Conservation (phyloP, 1,139 yeast species). For the Yarrowia galli region DNA sequence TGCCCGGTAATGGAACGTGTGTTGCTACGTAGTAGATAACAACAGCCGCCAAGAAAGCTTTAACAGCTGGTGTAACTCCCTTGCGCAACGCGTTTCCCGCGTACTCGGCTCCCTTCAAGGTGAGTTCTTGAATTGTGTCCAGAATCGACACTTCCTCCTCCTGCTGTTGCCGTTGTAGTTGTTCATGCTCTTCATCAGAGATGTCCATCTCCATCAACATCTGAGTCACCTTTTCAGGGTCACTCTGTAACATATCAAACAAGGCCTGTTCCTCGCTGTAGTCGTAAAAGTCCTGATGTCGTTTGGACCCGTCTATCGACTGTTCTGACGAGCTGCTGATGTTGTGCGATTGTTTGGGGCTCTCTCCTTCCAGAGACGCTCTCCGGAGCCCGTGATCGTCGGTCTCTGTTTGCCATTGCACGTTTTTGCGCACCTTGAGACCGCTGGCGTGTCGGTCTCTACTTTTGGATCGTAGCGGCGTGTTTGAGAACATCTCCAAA, state of each 20-base stretch:
- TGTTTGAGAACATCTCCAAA: constrained; percentile 19
- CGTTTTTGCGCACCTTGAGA: constrained; percentile 16
- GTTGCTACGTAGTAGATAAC: neutral
- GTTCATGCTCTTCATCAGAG: constrained; percentile 4
- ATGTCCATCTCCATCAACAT: constrained; percentile 11
- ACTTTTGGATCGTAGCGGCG: constrained; percentile 14
- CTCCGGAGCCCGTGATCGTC: neutral
- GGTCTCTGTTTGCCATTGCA: constrained; percentile 5
- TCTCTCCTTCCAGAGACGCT: neutral
- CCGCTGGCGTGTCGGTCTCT: neutral
- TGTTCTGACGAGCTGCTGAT: neutral
- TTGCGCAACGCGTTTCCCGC: constrained; percentile 9
- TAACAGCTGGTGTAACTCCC: neutral
- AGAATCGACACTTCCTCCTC: neutral
- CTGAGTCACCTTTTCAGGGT: constrained; percentile 34
- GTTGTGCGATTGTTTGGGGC: no score
- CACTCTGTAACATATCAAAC: neutral
- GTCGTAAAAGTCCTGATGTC: constrained; percentile 26
- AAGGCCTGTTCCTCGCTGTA: constrained; percentile 20
- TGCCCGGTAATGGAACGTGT: neutral
- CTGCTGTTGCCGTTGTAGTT: neutral
- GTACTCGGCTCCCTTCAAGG: neutral
- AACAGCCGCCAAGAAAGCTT: neutral
- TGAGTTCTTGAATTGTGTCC: neutral
- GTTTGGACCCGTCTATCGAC: constrained; percentile 21